Evolutionary conservation across 176 grass and related monocot species (phyloP).

Genomic region (Phoenix dactylifera): DNA sequence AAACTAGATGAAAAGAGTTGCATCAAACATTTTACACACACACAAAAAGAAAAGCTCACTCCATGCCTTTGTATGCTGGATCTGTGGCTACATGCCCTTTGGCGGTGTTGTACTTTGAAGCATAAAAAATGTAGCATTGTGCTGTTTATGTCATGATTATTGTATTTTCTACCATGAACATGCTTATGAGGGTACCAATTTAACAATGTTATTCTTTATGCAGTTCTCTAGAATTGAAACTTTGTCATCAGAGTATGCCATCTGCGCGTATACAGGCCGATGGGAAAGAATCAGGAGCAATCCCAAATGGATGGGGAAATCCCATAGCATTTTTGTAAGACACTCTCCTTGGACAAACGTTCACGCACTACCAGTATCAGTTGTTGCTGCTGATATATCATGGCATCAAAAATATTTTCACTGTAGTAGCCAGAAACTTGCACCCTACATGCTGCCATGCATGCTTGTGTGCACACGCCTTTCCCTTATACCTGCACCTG

Average conservation of each 20-base stretch:
- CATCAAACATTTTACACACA: too few species aligned
- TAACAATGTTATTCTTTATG: slow-evolving; percentile 13
- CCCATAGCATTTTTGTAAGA: slow-evolving; percentile 60
- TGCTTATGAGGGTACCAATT: slow-evolving; percentile 11
- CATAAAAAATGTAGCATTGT: neutral
- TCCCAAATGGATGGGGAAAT: slow-evolving; percentile 27
- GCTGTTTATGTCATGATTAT: neutral
- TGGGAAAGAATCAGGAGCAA: slow-evolving; percentile 29
- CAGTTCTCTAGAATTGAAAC: slow-evolving; percentile 43
- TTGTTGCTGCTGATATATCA: neutral
- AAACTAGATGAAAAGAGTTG: too few species aligned
- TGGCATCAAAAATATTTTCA: neutral
- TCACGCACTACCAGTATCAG: neutral
- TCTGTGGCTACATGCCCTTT: too few species aligned
- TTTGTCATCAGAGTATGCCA: slow-evolving; percentile 35
- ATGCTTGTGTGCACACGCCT: too few species aligned
- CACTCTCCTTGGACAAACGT: neutral
- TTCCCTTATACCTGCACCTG: too few species aligned
- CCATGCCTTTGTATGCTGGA: too few species aligned
- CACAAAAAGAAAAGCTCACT: too few species aligned
- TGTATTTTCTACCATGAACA: neutral
- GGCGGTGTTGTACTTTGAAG: neutral
- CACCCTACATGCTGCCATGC: too few species aligned
- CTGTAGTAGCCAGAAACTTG: too few species aligned
- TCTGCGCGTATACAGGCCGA: slow-evolving; percentile 60